Evolutionary conservation across 1,284 basidiomycete species (phyloP).

Genomic region (Trichosporon sp.): DNA sequence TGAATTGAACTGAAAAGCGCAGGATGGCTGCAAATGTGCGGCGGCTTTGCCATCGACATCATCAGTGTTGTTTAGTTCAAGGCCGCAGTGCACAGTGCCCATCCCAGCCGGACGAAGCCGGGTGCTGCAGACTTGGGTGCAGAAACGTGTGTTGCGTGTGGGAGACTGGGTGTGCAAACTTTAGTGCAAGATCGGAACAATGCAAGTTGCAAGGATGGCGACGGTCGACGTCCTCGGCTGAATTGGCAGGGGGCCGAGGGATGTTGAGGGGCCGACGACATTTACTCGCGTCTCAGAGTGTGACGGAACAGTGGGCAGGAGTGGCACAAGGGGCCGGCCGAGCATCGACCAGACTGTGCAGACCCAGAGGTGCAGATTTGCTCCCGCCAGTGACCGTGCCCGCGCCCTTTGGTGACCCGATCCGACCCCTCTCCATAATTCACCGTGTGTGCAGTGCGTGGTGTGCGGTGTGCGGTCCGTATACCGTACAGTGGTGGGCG

Average conservation of each 20-base stretch:
- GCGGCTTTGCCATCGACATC: not conserved
- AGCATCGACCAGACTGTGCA: not conserved
- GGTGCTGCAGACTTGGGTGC: no score
- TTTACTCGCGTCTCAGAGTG: slow-evolving; percentile 11
- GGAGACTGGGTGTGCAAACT: not conserved
- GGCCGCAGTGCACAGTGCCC: not conserved
- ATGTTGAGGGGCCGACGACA: not conserved
- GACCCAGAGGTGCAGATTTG: not conserved
- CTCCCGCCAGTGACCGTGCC: not conserved
- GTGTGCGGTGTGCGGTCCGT: not conserved
- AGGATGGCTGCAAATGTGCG: not conserved
- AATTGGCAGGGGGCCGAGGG: slow-evolving; percentile 8
- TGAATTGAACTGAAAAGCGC: slow-evolving; percentile 8
- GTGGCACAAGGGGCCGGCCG: no score
- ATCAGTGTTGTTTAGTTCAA: not conserved
- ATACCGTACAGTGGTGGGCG: not conserved
- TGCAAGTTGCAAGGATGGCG: not conserved
- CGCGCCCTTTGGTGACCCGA: not conserved
- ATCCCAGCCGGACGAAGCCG: not conserved
- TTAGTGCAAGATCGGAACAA: not conserved
- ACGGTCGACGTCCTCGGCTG: not conserved
- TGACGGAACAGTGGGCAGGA: not conserved
- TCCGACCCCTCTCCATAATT: not conserved
- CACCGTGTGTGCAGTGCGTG: not conserved
- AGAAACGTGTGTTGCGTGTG: no score